A percentile compares a stretch with the other conserved stretches of the same genome.
phyloP scores from a whole-genome alignment of 2,329 filamentous ascomycete species.

The Colletotrichum plurivorum region DNA sequence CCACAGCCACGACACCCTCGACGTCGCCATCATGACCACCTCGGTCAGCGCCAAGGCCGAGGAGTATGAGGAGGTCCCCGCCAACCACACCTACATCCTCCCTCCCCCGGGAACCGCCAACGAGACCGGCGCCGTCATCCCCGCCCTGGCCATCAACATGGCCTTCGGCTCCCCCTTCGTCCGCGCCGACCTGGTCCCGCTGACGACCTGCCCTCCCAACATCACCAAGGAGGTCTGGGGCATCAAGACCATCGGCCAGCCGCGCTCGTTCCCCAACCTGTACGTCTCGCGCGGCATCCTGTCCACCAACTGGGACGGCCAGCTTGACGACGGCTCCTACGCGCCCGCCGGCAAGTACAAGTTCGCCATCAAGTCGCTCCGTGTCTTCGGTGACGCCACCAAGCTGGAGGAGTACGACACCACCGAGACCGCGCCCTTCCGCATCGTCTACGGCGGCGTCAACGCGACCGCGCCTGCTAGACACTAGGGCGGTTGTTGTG shows the following conservation, averaged over 20 bases:
- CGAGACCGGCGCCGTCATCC: constrained; percentile 50
- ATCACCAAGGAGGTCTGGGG: constrained; percentile 52
- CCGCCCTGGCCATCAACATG: constrained; percentile 57
- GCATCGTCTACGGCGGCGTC: constrained; percentile 56
- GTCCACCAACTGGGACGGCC: constrained; percentile 59
- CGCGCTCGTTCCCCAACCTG: constrained; percentile 56
- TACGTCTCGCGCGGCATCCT: constrained; percentile 50
- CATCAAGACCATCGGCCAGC: constrained; percentile 58
- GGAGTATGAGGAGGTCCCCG: constrained; percentile 43
- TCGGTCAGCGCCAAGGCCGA: constrained; percentile 49
- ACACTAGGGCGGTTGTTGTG: constrained; percentile 2
- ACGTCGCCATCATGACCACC: constrained; percentile 51
- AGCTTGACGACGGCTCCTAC: constrained; percentile 61
- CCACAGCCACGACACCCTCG: constrained; percentile 53
- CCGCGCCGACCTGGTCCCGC: constrained; percentile 60
- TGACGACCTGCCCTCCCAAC: constrained; percentile 48
- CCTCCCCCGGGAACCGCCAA: constrained; percentile 56
- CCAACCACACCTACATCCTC: constrained; percentile 57
- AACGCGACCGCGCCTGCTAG: constrained; percentile 28
- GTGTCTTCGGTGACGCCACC: constrained; percentile 64
- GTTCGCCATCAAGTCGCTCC: constrained; percentile 63
- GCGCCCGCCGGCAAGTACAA: constrained; percentile 65
- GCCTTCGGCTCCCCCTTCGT: constrained; percentile 62
- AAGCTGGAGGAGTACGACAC: constrained; percentile 63
- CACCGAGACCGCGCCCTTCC: constrained; percentile 57